Conservation (phyloP, 192 early-diverging fungal species). For the Pilobolus umbonatus region DNA sequence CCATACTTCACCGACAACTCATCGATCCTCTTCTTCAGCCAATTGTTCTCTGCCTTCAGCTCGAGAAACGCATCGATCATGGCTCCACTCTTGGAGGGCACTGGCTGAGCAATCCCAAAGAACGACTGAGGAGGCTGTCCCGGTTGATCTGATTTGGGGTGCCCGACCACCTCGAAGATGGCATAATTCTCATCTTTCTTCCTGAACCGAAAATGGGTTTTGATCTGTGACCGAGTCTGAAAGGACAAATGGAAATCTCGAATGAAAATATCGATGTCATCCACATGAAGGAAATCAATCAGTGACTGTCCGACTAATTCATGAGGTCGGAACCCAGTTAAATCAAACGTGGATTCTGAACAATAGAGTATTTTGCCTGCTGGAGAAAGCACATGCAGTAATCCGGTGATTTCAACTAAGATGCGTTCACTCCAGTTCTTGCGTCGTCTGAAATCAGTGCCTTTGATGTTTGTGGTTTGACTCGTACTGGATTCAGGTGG, state of each 20-base stretch:
- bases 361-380: conserved; percentile 41
- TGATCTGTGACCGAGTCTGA: conserved; percentile 30
- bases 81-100: conserved; percentile 34
- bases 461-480: not conserved
- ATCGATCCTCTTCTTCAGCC: conserved; percentile 29
- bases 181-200: conserved; percentile 40
- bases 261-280: conserved; percentile 43
- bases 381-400: conserved; percentile 45
- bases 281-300: conserved; percentile 45
- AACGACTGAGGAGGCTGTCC: conserved; percentile 33
- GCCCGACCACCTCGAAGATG: conserved; percentile 39
- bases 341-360: conserved; percentile 37
- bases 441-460: conserved; percentile 40
- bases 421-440: conserved; percentile 47
- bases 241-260: conserved; percentile 40
- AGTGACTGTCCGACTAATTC: conserved; percentile 40
- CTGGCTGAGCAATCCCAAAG: conserved; percentile 41
- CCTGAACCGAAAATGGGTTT: conserved; percentile 38
- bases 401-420: conserved; percentile 38
- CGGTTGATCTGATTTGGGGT: conserved; percentile 23
- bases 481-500: not conserved
- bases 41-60: conserved; percentile 43
- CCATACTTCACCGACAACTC: conserved; percentile 21
- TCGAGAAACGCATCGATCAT: conserved; percentile 44
- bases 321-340: conserved; percentile 42